Evolutionary conservation across 371 early-diverging fungal genomes (phyloP), one percentile per base, ranked within the genome.

Genomic region (Coemansia sp.): DNA sequence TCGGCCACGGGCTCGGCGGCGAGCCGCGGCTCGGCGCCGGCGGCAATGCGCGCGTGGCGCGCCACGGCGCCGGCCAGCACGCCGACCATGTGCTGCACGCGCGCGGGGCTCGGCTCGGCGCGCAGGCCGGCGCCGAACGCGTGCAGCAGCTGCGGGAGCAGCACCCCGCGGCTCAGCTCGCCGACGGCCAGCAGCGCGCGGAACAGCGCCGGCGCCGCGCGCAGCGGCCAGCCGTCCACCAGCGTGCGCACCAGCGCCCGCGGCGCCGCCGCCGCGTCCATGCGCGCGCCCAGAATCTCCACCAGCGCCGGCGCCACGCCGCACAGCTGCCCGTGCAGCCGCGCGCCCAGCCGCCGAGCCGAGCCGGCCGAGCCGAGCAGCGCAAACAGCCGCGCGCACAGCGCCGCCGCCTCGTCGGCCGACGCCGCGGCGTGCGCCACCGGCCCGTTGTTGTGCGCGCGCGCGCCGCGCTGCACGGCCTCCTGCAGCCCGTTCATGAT

Each of bases 401-500:
- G 9, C 8, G 5, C 11, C n/a, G 59, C 60, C 8, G 43, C 63
- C 9, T 69, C 69, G n/a, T 33, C 34, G 1, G 26, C 49, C 1
- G 35, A 35, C 2, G 43, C n/a, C 5, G 57, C 14, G 4, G 69
- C 57, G 6, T 62, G 41, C 2, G 59, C 20, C 12, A 65, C 55
- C 16, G 75, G 58, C 3, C 75, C 75, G 40, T 45, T 69, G 43
- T 65, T 69, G 50, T 59, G 65, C 30, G 47, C 33, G 2, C 75
- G 69, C 3, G 42, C 75, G 5, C 70, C 63, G 20, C 62, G 59
- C 59, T 63, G 75, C 33, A 57, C 56, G 5, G 58, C 61, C 35
- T 74, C 75, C 11, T 53, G 75, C 16, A 74, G 31, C 9, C 75
- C 69, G 31, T 69, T 69, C 41, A 57, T 62, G 8, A 74, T 59